Conservation (phyloP, 805 yeast species). For the Maudiozyma barnettii region DNA sequence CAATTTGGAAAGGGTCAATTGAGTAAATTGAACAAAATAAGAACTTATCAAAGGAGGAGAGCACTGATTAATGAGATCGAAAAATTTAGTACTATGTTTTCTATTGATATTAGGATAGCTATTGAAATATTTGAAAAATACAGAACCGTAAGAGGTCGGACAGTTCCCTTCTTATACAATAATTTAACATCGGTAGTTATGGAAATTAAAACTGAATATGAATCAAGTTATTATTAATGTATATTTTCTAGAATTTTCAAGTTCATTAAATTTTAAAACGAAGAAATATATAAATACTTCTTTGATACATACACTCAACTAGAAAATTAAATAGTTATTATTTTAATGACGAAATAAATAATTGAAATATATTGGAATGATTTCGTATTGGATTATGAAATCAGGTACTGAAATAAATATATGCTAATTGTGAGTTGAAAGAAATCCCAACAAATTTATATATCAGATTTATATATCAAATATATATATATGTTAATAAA, state of each 20-base stretch:
- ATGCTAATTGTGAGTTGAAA: background rate
- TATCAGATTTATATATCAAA: no score
- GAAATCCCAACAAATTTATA: background rate
- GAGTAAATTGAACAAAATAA: constrained; percentile 28
- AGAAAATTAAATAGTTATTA: no score
- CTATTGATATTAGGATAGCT: constrained; percentile 21
- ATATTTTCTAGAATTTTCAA: background rate
- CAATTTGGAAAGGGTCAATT: constrained; percentile 23
- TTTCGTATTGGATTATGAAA: background rate
- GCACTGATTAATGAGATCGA: constrained; percentile 31
- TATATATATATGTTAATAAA: background rate
- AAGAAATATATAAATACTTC: background rate
- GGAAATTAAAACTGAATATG: constrained; percentile 7
- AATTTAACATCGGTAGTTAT: constrained; percentile 26
- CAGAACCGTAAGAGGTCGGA: constrained; percentile 26
- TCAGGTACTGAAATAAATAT: no score
- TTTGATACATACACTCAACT: no score
- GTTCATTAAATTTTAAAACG: no score
- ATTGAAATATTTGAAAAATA: constrained; percentile 26
- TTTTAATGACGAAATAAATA: no score
- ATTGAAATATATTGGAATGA: background rate
- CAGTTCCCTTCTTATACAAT: constrained; percentile 32
- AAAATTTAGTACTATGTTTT: constrained; percentile 23
- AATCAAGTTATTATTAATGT: background rate
- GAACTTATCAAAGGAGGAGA: constrained; percentile 32